Evolutionary conservation across 768 basidiomycete genomes (phyloP), one percentile per base, ranked within the genome.

Genomic region (Arthromyces matolae): DNA sequence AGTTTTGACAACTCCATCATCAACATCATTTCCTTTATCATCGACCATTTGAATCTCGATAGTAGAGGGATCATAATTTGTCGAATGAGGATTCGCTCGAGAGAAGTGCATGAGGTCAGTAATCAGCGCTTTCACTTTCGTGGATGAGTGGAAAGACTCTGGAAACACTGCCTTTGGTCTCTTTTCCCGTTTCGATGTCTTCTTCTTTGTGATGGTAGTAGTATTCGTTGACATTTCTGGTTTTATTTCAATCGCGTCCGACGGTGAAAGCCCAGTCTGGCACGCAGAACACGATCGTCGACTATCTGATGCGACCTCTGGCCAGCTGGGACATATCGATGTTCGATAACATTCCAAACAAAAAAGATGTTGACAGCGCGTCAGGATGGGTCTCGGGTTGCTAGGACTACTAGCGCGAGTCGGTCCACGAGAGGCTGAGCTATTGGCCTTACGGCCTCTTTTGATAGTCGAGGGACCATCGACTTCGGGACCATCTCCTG

Each of bases 341-440:
- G 75, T 69, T 32, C 85, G 81, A 76, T 93, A 98, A 67, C 96
- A 99, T 22, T 71, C 71, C 8, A 84, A 58, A 68, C 96, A 99
- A 66, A 89, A 97, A 24, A 98, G 75, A 64, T 99, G 96, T 59
- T 93, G 89, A 64, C 96, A 99, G 52, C 87, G 81, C 10, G 96
- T 96, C 61, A 99, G 67, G 43, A 97, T 70, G 0, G 86, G 81
- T 20, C 78, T 80, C 3, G 78, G 76, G 2, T 66, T 67, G 39
- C 75, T 71, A 3, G 89, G 89, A 58, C 88, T 90, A 54, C 70
- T 87, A 31, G 85, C 80, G 25, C 89, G 79, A 32, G 90, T 90
- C 1, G 84, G 75, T 1, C 71, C 72, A n/a, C 88, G 81, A 34
- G 88, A 89, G 16, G 71, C 49, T 9, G 67, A 50, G 13, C 69